A percentile compares a stretch with the other conserved stretches of the same genome.
These are phyloP conservation scores for Cladophialophora bantiana DNA, from an alignment of 2,329 filamentous ascomycete genomes.

Conservation along the genomic window DNA sequence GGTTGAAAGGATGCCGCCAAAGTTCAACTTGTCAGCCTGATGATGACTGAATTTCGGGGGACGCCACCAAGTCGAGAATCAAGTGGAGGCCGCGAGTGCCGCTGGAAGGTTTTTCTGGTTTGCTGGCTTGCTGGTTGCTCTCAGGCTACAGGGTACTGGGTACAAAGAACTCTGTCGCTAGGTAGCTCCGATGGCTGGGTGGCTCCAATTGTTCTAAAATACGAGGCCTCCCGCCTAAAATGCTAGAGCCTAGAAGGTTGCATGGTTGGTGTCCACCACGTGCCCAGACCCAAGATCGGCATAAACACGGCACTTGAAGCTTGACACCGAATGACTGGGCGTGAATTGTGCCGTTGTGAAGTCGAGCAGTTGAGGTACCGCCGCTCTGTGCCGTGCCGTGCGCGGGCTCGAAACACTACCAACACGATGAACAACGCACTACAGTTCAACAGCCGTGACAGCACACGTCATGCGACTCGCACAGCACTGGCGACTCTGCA, in stretches of 20 bases:
- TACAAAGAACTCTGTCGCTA: no score
- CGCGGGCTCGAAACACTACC: slow-evolving; percentile 1
- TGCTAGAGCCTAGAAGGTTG: neutral
- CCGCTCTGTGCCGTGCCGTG: slow-evolving; percentile 9
- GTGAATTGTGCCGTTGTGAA: neutral
- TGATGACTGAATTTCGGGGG: slow-evolving; percentile 8
- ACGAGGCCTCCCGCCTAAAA: neutral
- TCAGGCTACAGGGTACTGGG: no score
- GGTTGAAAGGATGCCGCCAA: slow-evolving; percentile 6
- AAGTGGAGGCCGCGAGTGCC: neutral
- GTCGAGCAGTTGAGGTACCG: neutral
- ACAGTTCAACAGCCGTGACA: no score
- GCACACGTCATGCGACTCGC: no score
- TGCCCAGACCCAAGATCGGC: slow-evolving; percentile 5
- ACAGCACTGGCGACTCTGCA: no score
- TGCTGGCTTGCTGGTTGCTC: no score
- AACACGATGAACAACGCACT: neutral
- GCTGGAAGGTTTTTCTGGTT: no score
- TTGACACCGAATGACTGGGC: slow-evolving; percentile 1
- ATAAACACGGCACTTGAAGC: slow-evolving; percentile 1
- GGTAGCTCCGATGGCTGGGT: no score
- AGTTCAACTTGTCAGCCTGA: slow-evolving; percentile 9
- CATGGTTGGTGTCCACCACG: neutral
- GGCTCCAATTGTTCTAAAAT: neutral
- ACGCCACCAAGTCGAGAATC: neutral